A percentile compares a stretch with the other conserved stretches of the same genome.
These are phyloP conservation scores for Phaeomoniella chlamydospora DNA, from an alignment of 2,329 filamentous ascomycete species.

Conservation along the genomic window DNA sequence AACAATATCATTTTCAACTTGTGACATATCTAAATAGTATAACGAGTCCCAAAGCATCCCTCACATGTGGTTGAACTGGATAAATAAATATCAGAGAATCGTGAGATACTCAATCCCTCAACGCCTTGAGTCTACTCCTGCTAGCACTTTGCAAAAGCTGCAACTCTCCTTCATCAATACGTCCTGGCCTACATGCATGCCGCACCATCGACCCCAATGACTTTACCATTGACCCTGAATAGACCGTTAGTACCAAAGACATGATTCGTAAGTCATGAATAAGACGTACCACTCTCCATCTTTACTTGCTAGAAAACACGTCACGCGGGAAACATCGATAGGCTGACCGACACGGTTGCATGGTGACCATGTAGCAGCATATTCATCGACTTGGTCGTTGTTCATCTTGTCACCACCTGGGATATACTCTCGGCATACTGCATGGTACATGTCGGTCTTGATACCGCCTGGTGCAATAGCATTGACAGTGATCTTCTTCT, in stretches of 20 bases:
- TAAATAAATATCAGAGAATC: no score
- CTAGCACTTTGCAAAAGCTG: no score
- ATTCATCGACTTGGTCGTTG: constrained; percentile 11
- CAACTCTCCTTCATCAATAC: no score
- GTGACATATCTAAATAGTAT: no score
- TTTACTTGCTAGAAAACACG: constrained; percentile 38
- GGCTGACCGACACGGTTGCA: constrained; percentile 44
- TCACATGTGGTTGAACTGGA: no score
- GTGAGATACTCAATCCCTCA: no score
- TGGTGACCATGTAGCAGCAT: constrained; percentile 27
- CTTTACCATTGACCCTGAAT: constrained; percentile 22
- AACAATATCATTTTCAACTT: no score
- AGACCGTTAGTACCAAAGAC: not conserved
- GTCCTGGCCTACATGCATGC: constrained; percentile 11
- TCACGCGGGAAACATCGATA: constrained; percentile 43
- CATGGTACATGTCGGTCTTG: constrained; percentile 55
- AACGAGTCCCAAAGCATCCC: no score
- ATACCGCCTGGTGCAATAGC: constrained; percentile 53
- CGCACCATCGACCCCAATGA: constrained; percentile 19
- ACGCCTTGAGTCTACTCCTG: no score
- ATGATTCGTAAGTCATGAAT: not conserved
- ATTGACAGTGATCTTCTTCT: constrained; percentile 54
- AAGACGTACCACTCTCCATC: constrained; percentile 42
- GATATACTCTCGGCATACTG: constrained; percentile 22
- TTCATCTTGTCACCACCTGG: constrained; percentile 19